phyloP scores from a whole-genome alignment of 352 stramenopile genomes.

The Phytopythium litorale region DNA sequence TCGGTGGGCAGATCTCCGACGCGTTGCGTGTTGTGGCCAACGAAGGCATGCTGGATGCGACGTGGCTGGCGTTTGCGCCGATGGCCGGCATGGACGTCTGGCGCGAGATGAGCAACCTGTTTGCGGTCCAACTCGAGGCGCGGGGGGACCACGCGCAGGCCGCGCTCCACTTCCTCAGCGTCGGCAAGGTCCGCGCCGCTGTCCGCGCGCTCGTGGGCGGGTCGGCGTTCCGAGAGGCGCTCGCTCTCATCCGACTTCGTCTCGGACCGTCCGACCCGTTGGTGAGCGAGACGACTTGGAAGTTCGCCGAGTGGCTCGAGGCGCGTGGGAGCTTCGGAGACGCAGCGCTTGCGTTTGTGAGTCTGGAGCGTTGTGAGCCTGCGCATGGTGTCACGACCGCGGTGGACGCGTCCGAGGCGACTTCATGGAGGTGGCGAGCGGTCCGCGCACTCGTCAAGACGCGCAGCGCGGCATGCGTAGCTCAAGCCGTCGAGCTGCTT shows the following conservation, averaged over 20 bases:
- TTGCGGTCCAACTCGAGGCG: constrained; percentile 46
- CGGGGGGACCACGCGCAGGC: constrained; percentile 43
- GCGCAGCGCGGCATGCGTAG: constrained; percentile 20
- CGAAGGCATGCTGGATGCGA: constrained; percentile 33
- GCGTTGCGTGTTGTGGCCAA: constrained; percentile 54
- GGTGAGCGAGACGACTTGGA: constrained; percentile 29
- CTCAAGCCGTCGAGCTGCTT: constrained; percentile 30
- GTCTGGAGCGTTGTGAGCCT: constrained; percentile 10
- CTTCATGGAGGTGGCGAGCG: constrained; percentile 19
- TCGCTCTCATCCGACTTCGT: constrained; percentile 43
- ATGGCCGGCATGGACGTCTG: constrained; percentile 74
- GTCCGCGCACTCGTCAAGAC: constrained; percentile 30
- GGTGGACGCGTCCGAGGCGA: neutral
- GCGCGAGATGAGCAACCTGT: constrained; percentile 60
- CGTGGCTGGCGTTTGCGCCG: constrained; percentile 65
- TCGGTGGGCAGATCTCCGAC: constrained; percentile 51
- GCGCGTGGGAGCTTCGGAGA: constrained; percentile 26
- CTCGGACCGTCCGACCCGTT: constrained; percentile 38
- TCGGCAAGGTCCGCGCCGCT: constrained; percentile 53
- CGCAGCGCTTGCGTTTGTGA: constrained; percentile 23
- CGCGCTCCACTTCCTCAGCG: constrained; percentile 58
- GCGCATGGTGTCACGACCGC: neutral
- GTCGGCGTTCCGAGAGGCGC: constrained; percentile 45
- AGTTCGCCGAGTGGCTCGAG: constrained; percentile 34
- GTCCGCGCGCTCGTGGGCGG: constrained; percentile 35